Conservation (phyloP, 495 filamentous ascomycete genomes). For the Daldinia concentrica region DNA sequence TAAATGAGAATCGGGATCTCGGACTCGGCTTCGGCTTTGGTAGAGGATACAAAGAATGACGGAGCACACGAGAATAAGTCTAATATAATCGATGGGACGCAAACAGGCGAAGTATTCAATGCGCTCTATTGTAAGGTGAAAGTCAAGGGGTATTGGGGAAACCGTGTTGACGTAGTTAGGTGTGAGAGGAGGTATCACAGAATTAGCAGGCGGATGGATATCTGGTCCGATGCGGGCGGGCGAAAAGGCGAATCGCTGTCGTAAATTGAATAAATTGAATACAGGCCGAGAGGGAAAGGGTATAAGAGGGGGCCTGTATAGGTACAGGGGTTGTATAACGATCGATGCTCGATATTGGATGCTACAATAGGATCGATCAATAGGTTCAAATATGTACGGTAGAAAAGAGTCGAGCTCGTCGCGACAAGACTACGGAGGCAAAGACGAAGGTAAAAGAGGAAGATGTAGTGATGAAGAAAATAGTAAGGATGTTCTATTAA, state of each 20-base stretch:
- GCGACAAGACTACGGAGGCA: neutral
- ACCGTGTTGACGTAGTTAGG: neutral
- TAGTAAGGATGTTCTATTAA: neutral
- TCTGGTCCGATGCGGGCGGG: conserved; percentile 24
- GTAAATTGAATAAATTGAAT: conserved; percentile 28
- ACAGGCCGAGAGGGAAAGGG: conserved; percentile 9
- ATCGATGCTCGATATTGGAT: conserved; percentile 21
- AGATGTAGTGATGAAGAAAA: conserved; percentile 4
- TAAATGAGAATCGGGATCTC: neutral
- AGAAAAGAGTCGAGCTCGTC: neutral
- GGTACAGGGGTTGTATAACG: conserved; percentile 1
- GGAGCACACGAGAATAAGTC: neutral
- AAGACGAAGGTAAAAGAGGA: neutral
- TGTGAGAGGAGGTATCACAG: conserved; percentile 9
- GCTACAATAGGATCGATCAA: neutral
- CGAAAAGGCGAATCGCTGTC: conserved; percentile 24
- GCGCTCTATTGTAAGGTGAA: neutral
- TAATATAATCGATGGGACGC: neutral
- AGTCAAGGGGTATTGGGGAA: neutral
- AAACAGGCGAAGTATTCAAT: conserved; percentile 1
- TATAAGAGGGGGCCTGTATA: conserved; percentile 41
- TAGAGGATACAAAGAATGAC: neutral
- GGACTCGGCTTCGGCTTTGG: conserved; percentile 13
- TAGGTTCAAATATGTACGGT: conserved; percentile 1
- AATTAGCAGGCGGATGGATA: conserved; percentile 18